Base-by-base conservation (phyloP, 306 rosid species). In the Fragaria nilgerrensis region DNA sequence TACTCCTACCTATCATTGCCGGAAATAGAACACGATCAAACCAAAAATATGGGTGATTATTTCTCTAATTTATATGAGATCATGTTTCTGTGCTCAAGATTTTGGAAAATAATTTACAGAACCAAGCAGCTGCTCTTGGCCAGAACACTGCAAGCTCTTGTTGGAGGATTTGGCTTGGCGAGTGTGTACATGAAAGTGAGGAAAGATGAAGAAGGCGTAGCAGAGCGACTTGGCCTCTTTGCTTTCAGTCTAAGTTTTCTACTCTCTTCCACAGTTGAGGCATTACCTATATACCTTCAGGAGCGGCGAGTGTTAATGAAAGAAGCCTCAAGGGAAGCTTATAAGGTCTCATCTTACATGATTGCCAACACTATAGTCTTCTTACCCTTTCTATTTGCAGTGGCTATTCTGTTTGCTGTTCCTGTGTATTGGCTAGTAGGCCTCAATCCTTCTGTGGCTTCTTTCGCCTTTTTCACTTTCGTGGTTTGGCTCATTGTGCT, bases 371-470 rank as follows among this genome's bases (percentile, higher is more conserved):
- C 98, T 23, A 39, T 92, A 23, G 90, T 92, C 17, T 94, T 92
- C 73, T 78, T 92, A 16, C 97, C 97, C 19, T 94, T 94, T 84
- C 76, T 94, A 50, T 87, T 94, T 70, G 86, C 85, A 1, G 97
- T 94, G 2, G 89, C 97, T 4, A 2, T 88, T 50, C 91, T 92
- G 43, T 94, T 92, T 52, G 63, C 96, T 1, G 79, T 82, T 48
- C 96, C 98, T 4, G 86, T 94, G 16, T 94, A 94, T 76, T 94
- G 96, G 95, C 36, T 94, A 43, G 98, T 88, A 4, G 98, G 97
- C 32, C 91, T 94, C 62, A 94, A 92, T n/a, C 97, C 97, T 27
- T 83, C 96, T 5, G 16, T 81, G 16, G 19, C 71, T 1, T 93
- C 97, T 37, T 94, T 94, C 77, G 50, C 83, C 4, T 94, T 90